A percentile compares a stretch with the other conserved stretches of the same genome.
Conservation (phyloP, 495 filamentous ascomycete species). For the Hypoxylon fragiforme region DNA sequence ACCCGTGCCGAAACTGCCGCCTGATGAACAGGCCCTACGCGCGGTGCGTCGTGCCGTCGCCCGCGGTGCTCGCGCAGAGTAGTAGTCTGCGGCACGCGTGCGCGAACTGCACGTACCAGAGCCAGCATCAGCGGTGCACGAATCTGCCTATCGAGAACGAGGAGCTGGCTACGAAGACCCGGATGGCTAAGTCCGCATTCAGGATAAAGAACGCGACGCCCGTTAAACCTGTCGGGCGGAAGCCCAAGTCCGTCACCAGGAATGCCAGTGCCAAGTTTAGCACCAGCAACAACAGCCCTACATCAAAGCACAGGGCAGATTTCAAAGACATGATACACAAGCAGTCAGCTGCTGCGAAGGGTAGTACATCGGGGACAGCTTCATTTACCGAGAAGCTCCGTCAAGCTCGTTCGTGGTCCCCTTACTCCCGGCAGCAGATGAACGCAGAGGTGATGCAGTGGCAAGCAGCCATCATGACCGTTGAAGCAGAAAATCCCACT, state of each 20-base stretch:
- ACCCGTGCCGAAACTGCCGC: slow-evolving; percentile 33
- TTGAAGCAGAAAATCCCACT: slow-evolving; percentile 22
- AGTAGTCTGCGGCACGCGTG: slow-evolving; percentile 29
- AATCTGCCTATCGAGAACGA: slow-evolving; percentile 27
- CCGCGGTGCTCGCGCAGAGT: slow-evolving; percentile 18
- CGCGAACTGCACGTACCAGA: slow-evolving; percentile 37
- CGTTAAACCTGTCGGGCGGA: slow-evolving; percentile 6
- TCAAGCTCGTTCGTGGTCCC: slow-evolving; percentile 27
- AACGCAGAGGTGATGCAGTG: slow-evolving; percentile 32
- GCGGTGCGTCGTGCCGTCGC: slow-evolving; percentile 29
- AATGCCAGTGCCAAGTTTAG: no score
- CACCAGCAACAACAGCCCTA: no score
- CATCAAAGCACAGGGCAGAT: not conserved
- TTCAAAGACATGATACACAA: slow-evolving; percentile 12
- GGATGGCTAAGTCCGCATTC: slow-evolving; percentile 9
- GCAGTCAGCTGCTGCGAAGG: slow-evolving; percentile 5
- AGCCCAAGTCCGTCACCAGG: slow-evolving; percentile 3
- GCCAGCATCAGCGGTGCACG: slow-evolving; percentile 30
- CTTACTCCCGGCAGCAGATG: slow-evolving; percentile 27
- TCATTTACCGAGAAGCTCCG: slow-evolving; percentile 32
- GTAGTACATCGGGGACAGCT: slow-evolving; percentile 9
- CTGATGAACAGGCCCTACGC: slow-evolving; percentile 30
- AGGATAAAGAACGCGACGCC: slow-evolving; percentile 8
- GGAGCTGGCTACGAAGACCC: slow-evolving; percentile 16
- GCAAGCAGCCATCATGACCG: slow-evolving; percentile 32